Base-by-base conservation (phyloP, 169 alveolate species). In the Cystoisospora suis region DNA sequence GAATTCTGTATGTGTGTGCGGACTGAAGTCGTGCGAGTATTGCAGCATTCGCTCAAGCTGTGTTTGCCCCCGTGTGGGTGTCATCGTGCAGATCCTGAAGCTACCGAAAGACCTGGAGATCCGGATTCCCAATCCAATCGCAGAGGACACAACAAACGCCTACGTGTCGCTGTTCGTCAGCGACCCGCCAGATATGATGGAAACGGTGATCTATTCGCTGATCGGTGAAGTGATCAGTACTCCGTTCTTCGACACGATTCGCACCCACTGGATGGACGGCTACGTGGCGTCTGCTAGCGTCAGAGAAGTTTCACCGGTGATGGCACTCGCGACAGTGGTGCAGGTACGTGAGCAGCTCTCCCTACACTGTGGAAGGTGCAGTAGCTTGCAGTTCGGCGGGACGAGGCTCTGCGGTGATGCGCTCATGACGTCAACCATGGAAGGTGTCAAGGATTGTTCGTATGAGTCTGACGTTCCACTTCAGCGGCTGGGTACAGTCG, bases 231-330 rank as follows among this genome's bases (percentile, higher is more conserved):
- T 90, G 75, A 3, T 90, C 20, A 46, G 88, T 58, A 72, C 89
- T 27, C 94, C 94, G 3, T 90, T 90, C 86, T 90, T 90, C 58
- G 88, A 80, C 29, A 72, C 81, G 1, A 49, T 90, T 0, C 87
- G 94, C 83, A 90, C 94, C 0, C 65, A 27, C 38, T 81, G 80
- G 87, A 90, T 83, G 91, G 94, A 90, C 79, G 94, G 94, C 27
- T 90, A 90, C 56, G 91, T 90, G 23, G 94, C 94, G 0, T 38
- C 86, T 38, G 91, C 91, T 0, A 75, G 61, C 4, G 75, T 90
- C 36, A 40, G 65, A 1, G 91, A 90, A 40, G 47, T 90, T 47
- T 81, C 94, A 5, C 94, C 94, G 0, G 89, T 40, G n/a, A 29
- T 44, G 6, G 79, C 91, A 40, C 61, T 90, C 23, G 87, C 80